phyloP scores from a whole-genome alignment of 495 filamentous ascomycete genomes.

The Podospora appendiculata region DNA sequence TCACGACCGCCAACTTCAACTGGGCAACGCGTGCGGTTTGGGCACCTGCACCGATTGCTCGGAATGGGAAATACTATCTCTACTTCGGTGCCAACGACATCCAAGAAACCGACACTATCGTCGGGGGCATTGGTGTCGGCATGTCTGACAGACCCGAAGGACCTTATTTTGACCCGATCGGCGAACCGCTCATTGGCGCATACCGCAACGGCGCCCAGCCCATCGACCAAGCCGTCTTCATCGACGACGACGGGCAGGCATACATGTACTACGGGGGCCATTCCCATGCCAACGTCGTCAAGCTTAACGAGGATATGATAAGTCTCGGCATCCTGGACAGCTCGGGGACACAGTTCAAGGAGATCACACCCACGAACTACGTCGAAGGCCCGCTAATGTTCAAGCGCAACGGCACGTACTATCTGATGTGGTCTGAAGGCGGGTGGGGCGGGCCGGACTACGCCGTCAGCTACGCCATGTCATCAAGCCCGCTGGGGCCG shows the following conservation, averaged over 20 bases:
- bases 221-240: not conserved
- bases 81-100: not conserved
- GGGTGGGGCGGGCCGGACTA: constrained; percentile 39
- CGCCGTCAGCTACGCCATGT: constrained; percentile 39
- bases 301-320: not conserved
- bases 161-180: not conserved
- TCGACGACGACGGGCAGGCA: not conserved
- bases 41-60: not conserved
- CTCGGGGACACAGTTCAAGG: not conserved
- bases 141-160: not conserved
- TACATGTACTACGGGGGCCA: not conserved
- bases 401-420: constrained; percentile 35
- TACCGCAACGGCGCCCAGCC: not conserved
- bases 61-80: not conserved
- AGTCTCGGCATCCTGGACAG: not conserved
- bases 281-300: not conserved
- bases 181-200: not conserved
- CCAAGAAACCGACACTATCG: not conserved
- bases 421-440: constrained; percentile 42
- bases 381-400: constrained; percentile 5
- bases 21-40: not conserved
- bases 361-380: not conserved
- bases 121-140: not conserved
- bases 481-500: constrained; percentile 33
- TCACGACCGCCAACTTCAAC: not conserved